These are phyloP conservation scores for Extremus antarcticus DNA, from an alignment of 495 filamentous ascomycete species.

Conservation along the genomic window DNA sequence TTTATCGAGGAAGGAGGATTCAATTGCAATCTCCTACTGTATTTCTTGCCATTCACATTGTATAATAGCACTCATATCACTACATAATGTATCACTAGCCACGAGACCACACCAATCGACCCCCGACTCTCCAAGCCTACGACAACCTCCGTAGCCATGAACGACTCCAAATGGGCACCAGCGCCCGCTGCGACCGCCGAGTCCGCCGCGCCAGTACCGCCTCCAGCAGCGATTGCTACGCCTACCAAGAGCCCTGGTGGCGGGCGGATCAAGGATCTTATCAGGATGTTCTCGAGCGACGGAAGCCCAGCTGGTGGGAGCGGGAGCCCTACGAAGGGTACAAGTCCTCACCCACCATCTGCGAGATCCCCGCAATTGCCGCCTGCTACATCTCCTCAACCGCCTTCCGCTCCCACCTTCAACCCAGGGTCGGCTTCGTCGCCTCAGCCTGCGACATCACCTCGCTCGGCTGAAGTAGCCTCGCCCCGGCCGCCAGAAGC, in stretches of 20 bases:
- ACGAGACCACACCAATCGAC: too few relatives aligned
- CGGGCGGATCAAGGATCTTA: not conserved
- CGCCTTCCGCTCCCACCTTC: not conserved
- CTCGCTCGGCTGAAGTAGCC: too few relatives aligned
- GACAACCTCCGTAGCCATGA: not conserved
- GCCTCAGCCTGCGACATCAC: not conserved
- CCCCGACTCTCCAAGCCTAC: not conserved
- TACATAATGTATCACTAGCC: not conserved
- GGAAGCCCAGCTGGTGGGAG: not conserved
- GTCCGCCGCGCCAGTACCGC: not conserved
- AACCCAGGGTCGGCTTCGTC: not conserved
- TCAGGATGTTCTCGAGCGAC: not conserved
- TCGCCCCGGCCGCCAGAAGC: too few relatives aligned
- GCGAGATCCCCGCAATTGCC: not conserved
- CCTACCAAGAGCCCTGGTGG: not conserved
- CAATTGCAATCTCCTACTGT: not conserved
- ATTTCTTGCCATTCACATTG: not conserved
- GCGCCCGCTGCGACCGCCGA: not conserved
- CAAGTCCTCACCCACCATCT: not conserved
- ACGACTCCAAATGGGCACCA: slow-evolving; percentile 15
- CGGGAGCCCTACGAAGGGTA: not conserved
- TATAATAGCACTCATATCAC: not conserved
- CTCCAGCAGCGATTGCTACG: not conserved
- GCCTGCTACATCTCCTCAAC: not conserved
- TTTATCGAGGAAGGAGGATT: too few relatives aligned